These are phyloP conservation scores for Madurella mycetomatis DNA, from an alignment of 2,329 filamentous ascomycete species.

Conservation along the genomic window DNA sequence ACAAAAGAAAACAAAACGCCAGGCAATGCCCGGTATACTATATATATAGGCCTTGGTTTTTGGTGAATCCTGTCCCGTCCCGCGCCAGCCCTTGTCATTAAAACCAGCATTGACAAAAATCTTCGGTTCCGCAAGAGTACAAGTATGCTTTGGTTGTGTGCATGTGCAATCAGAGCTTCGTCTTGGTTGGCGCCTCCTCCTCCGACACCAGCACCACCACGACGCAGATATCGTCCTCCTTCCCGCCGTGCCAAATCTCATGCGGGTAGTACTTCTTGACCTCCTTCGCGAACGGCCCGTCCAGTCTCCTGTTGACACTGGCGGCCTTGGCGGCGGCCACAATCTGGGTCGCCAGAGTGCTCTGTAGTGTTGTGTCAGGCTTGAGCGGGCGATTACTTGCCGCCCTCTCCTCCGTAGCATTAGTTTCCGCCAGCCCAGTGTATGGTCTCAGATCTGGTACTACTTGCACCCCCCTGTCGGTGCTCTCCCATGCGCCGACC, in stretches of 20 bases:
- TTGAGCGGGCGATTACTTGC: neutral
- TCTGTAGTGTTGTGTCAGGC: constrained; percentile 58
- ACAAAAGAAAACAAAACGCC: neutral
- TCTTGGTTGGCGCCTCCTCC: constrained; percentile 35
- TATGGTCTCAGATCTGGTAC: constrained; percentile 54
- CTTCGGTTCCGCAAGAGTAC: neutral
- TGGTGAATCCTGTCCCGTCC: too few species aligned
- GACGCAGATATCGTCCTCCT: constrained; percentile 92
- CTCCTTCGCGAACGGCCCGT: constrained; percentile 93
- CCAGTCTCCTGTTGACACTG: constrained; percentile 72
- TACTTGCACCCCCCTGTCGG: constrained; percentile 58
- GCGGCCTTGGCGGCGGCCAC: constrained; percentile 78
- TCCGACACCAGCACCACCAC: constrained; percentile 75
- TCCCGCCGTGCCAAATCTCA: constrained; percentile 86
- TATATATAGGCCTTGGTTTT: neutral
- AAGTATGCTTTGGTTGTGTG: neutral
- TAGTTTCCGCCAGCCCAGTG: constrained; percentile 40
- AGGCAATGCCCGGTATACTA: constrained; percentile 1
- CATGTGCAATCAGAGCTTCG: constrained; percentile 29
- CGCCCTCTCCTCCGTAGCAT: constrained; percentile 10
- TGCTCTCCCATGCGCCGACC: constrained; percentile 68
- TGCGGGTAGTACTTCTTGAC: constrained; percentile 82
- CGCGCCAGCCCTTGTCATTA: too few species aligned
- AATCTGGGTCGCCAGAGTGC: constrained; percentile 72
- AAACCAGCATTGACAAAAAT: too few species aligned